phyloP scores from a whole-genome alignment of 1,284 basidiomycete genomes.

The Pseudozyma thailandica region DNA sequence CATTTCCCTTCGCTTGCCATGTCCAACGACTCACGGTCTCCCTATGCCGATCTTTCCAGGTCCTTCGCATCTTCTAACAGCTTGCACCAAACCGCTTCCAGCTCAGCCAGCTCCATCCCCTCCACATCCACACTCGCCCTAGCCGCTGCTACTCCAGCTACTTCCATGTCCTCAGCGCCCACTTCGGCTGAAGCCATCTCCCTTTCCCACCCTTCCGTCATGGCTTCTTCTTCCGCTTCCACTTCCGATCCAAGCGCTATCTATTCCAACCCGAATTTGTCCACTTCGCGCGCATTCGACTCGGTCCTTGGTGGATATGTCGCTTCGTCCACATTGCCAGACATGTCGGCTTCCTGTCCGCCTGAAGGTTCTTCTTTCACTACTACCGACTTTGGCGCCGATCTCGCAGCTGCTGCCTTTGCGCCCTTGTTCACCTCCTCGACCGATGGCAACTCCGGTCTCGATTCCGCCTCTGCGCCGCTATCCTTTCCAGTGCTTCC shows the following conservation, averaged over 20 bases:
- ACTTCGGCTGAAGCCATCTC: slow-evolving; percentile 13
- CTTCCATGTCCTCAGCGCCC: slow-evolving; percentile 16
- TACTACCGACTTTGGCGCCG: slow-evolving; percentile 33
- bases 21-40: slow-evolving; percentile 42
- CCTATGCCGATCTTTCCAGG: slow-evolving; percentile 36
- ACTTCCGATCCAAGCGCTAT: slow-evolving; percentile 16
- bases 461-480: slow-evolving; percentile 21
- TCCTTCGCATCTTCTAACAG: slow-evolving; percentile 12
- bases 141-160: slow-evolving; percentile 15
- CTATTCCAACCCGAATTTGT: slow-evolving; percentile 15
- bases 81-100: slow-evolving; percentile 9
- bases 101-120: slow-evolving; percentile 19
- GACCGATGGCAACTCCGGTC: slow-evolving; percentile 3
- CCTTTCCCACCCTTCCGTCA: slow-evolving; percentile 18
- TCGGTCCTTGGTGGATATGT: slow-evolving; percentile 20
- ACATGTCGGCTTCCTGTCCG: slow-evolving; percentile 30
- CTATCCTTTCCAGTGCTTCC: slow-evolving; percentile 63
- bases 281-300: slow-evolving; percentile 24
- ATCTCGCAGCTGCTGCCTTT: slow-evolving; percentile 37
- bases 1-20: slow-evolving; percentile 42
- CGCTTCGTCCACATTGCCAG: slow-evolving; percentile 12
- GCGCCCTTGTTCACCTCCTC: slow-evolving; percentile 16
- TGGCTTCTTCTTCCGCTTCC: slow-evolving; percentile 20
- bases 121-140: slow-evolving; percentile 24
- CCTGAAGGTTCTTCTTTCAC: slow-evolving; percentile 35